These are phyloP conservation scores for Pleurotus eryngii DNA, from an alignment of 768 basidiomycete species.

Conservation along the genomic window DNA sequence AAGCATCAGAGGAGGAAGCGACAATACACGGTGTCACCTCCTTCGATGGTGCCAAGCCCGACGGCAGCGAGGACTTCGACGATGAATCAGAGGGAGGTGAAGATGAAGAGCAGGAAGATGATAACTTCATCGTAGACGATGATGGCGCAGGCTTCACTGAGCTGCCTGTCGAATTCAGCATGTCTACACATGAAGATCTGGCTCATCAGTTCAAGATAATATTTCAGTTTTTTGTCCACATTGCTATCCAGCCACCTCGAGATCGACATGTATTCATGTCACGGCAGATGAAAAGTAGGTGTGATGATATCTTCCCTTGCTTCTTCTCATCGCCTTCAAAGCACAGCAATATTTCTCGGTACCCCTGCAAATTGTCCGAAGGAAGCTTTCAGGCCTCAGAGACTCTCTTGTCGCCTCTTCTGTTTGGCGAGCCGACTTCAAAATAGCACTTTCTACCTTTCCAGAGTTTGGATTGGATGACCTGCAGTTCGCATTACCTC, in stretches of 20 bases:
- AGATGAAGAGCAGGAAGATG: conserved; percentile 29
- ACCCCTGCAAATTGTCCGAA: conserved; percentile 61
- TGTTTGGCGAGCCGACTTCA: conserved; percentile 75
- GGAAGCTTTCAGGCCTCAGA: conserved; percentile 65
- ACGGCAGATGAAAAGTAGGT: conserved; percentile 46
- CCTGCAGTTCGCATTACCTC: conserved; percentile 54
- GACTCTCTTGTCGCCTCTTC: conserved; percentile 84
- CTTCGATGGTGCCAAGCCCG: conserved; percentile 46
- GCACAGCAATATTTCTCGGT: conserved; percentile 72
- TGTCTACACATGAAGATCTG: conserved; percentile 73
- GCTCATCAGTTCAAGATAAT: conserved; percentile 82
- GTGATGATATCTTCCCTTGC: not conserved
- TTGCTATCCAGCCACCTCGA: conserved; percentile 57
- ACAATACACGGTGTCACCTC: conserved; percentile 29
- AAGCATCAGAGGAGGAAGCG: conserved; percentile 25
- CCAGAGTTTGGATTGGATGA: conserved; percentile 56
- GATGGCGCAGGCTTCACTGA: conserved; percentile 39
- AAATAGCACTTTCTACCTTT: conserved; percentile 57
- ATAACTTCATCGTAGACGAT: conserved; percentile 68
- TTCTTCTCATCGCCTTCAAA: conserved; percentile 12
- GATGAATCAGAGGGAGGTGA: conserved; percentile 28
- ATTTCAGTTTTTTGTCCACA: conserved; percentile 83
- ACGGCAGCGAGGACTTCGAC: conserved; percentile 32
- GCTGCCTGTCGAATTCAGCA: conserved; percentile 79
- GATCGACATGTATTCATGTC: conserved; percentile 57